These are phyloP conservation scores for Taphrina wiesneri DNA, from an alignment of 1,139 yeast genomes.

Conservation along the genomic window DNA sequence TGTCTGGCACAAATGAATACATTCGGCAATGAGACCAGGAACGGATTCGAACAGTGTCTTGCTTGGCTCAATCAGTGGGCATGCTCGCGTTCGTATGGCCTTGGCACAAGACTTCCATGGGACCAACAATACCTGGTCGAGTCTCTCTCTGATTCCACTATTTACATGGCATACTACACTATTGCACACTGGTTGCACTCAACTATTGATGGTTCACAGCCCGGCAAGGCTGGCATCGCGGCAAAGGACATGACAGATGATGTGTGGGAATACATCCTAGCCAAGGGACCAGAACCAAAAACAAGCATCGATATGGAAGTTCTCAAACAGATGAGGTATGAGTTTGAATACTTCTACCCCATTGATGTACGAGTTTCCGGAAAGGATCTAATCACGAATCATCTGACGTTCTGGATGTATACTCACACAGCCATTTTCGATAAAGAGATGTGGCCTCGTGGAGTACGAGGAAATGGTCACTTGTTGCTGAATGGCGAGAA, in stretches of 20 bases:
- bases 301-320: conserved; percentile 60
- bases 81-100: conserved; percentile 91
- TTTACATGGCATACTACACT: conserved; percentile 95
- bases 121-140: conserved; percentile 91
- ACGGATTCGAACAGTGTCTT: conserved; percentile 90
- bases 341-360: conserved; percentile 94
- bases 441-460: conserved; percentile 86
- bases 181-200: conserved; percentile 80
- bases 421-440: conserved; percentile 92
- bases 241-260: conserved; percentile 90
- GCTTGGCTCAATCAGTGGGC: conserved; percentile 99
- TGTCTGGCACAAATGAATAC: conserved; percentile 77
- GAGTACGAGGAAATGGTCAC: conserved; percentile 94
- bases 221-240: conserved; percentile 70
- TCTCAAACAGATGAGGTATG: conserved; percentile 77
- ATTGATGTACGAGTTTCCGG: conserved; percentile 89
- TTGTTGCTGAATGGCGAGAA: conserved; percentile 91
- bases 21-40: conserved; percentile 78
- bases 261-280: conserved; percentile 88
- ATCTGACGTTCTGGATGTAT: conserved; percentile 91
- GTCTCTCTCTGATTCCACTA: conserved; percentile 92
- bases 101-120: conserved; percentile 97
- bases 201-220: conserved; percentile 77
- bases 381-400: conserved; percentile 96
- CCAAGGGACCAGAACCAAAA: conserved; percentile 62